Percentiles rank a stretch among this genome's conserved stretches.
These are phyloP conservation scores for Trypanosoma congolense DNA, from an alignment of 208 protist species.

Conservation along the genomic window DNA sequence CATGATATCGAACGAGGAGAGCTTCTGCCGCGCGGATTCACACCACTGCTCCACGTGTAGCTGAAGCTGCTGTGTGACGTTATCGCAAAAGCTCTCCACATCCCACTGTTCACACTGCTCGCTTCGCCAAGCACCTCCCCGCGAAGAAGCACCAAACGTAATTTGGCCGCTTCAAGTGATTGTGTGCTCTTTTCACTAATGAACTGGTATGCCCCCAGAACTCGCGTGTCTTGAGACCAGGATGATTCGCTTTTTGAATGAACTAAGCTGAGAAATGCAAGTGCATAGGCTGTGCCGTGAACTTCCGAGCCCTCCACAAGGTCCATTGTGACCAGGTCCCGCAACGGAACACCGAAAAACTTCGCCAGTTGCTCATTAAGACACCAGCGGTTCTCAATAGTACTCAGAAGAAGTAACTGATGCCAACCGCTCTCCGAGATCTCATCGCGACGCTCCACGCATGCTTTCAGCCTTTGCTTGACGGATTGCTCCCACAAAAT, in stretches of 20 bases:
- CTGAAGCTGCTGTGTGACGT: conserved; percentile 48
- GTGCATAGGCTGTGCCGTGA: conserved; percentile 76
- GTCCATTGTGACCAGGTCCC: conserved; percentile 37
- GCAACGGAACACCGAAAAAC: conserved; percentile 62
- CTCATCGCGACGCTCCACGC: conserved; percentile 59
- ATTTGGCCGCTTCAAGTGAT: conserved; percentile 43
- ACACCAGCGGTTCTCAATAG: conserved; percentile 71
- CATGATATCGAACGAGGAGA: conserved; percentile 23
- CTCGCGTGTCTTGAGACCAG: conserved; percentile 60
- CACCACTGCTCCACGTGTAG: conserved; percentile 53
- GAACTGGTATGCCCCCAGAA: conserved; percentile 45
- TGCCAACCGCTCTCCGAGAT: conserved; percentile 82
- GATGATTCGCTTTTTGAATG: conserved; percentile 63
- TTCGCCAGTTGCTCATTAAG: conserved; percentile 68
- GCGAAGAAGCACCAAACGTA: conserved; percentile 51
- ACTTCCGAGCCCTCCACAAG: conserved; percentile 58
- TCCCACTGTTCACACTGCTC: conserved; percentile 44
- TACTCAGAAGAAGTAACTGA: conserved; percentile 79
- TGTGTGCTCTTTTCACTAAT: conserved; percentile 38
- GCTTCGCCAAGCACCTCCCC: conserved; percentile 27
- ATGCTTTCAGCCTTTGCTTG: conserved; percentile 42
- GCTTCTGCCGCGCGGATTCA: conserved; percentile 33
- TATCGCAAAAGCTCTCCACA: conserved; percentile 53
- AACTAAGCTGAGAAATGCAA: conserved; percentile 74
- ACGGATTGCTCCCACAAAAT: conserved; percentile 74